Conservation (phyloP, 139 green algal species). For the Haematococcus sp. region DNA sequence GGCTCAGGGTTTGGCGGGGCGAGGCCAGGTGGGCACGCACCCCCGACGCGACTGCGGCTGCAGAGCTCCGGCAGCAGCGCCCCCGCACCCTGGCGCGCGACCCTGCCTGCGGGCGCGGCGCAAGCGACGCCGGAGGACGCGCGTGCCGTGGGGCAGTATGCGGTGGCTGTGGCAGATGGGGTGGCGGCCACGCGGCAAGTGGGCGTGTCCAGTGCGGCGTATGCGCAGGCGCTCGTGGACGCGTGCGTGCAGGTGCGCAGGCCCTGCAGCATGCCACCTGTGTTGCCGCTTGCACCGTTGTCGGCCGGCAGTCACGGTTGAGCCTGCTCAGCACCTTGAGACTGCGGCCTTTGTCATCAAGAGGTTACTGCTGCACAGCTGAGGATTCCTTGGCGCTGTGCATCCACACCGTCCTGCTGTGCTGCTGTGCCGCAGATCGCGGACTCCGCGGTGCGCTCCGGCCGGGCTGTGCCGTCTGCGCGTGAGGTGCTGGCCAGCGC, state of each 20-base stretch:
- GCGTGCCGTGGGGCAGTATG: background rate
- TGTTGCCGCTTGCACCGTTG: too few relatives aligned
- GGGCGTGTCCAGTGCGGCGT: background rate
- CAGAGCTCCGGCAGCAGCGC: too few relatives aligned
- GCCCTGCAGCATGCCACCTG: too few relatives aligned
- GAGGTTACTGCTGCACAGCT: background rate
- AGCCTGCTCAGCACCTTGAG: background rate
- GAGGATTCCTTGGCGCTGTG: too few relatives aligned
- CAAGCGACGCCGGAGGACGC: background rate
- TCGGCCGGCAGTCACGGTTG: too few relatives aligned
- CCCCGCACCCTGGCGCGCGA: too few relatives aligned
- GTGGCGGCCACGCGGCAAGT: background rate
- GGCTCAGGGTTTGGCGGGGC: too few relatives aligned
- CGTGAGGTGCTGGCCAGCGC: background rate
- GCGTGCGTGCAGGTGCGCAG: background rate
- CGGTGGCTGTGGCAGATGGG: conserved; percentile 1
- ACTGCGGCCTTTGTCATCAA: background rate
- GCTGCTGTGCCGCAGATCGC: too few relatives aligned
- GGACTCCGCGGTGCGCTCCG: background rate
- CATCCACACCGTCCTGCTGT: too few relatives aligned
- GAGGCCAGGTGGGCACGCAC: too few relatives aligned
- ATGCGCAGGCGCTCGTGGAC: background rate
- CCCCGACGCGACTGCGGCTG: too few relatives aligned
- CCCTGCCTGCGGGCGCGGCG: too few relatives aligned
- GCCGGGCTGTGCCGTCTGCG: background rate